These are phyloP conservation scores for Besnoitia besnoiti DNA, from an alignment of 169 alveolate species.

Conservation along the genomic window DNA sequence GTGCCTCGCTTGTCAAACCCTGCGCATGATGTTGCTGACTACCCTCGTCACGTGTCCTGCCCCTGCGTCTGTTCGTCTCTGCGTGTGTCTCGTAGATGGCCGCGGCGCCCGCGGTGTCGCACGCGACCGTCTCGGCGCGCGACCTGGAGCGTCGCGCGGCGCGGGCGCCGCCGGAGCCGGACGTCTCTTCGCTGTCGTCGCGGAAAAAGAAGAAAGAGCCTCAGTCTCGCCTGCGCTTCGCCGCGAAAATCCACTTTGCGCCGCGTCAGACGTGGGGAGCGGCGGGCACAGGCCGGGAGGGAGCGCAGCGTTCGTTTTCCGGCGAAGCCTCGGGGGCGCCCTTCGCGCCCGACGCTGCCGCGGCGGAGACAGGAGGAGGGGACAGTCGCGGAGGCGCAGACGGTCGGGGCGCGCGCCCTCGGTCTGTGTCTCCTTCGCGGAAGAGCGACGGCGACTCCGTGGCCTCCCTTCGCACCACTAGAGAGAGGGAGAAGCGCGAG, in stretches of 20 bases:
- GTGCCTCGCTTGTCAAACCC: not conserved
- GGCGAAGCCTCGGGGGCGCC: not conserved
- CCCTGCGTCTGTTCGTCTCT: too few relatives aligned
- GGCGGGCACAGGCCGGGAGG: too few relatives aligned
- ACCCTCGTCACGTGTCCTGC: too few relatives aligned
- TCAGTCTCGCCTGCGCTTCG: not conserved
- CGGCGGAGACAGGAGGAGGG: not conserved
- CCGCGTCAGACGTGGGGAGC: not conserved
- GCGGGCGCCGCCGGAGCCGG: not conserved
- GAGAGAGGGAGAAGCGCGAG: constrained; percentile 6
- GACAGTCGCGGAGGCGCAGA: not conserved
- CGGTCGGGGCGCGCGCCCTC: too few relatives aligned
- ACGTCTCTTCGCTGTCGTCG: too few relatives aligned
- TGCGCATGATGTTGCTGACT: too few relatives aligned
- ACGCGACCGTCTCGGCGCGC: not conserved
- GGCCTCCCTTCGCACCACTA: not conserved
- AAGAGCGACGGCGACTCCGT: too few relatives aligned
- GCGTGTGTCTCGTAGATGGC: not conserved
- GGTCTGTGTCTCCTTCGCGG: too few relatives aligned
- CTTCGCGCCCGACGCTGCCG: not conserved
- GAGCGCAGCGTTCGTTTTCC: not conserved
- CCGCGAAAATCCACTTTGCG: not conserved
- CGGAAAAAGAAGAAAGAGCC: not conserved
- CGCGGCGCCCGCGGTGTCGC: not conserved
- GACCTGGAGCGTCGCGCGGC: not conserved